A percentile compares a stretch with the other conserved stretches of the same genome.
Evolutionary conservation across 176 grass and related monocot species (phyloP).

Genomic region (Oryza glaberrima): DNA sequence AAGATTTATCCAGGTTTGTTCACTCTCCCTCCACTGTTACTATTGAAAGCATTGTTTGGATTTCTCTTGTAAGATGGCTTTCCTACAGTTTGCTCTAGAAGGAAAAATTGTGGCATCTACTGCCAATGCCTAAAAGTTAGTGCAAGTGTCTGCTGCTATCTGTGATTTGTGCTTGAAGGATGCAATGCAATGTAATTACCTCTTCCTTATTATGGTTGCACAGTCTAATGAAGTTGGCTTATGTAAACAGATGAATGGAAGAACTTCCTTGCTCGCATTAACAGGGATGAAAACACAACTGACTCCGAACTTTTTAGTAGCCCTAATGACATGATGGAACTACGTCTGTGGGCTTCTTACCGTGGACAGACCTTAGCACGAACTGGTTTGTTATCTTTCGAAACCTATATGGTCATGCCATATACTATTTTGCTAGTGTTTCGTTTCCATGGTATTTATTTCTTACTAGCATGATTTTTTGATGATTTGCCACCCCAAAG

Average conservation of each 20-base stretch:
- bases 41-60: background rate
- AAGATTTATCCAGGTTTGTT: conserved; percentile 91
- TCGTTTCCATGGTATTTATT: background rate
- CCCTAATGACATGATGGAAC: conserved; percentile 70
- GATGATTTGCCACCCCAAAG: background rate
- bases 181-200: conserved; percentile 6
- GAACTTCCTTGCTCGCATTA: conserved; percentile 88
- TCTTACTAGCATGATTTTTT: background rate
- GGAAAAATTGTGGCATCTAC: background rate
- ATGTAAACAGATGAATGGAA: conserved; percentile 89
- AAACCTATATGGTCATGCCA: conserved; percentile 1
- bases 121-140: background rate
- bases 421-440: background rate
- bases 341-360: conserved; percentile 93
- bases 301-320: conserved; percentile 80
- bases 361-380: conserved; percentile 95
- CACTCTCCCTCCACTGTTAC: conserved; percentile 10
- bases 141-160: background rate
- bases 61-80: background rate
- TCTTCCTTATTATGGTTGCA: background rate
- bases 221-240: conserved; percentile 33
- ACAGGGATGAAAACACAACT: conserved; percentile 76
- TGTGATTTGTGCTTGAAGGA: background rate
- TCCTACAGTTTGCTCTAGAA: background rate
- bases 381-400: conserved; percentile 61